A percentile compares a stretch with the other conserved stretches of the same genome.
These are phyloP conservation scores for Leccinum subrobustum DNA, from an alignment of 1,284 basidiomycete species.

Conservation along the genomic window DNA sequence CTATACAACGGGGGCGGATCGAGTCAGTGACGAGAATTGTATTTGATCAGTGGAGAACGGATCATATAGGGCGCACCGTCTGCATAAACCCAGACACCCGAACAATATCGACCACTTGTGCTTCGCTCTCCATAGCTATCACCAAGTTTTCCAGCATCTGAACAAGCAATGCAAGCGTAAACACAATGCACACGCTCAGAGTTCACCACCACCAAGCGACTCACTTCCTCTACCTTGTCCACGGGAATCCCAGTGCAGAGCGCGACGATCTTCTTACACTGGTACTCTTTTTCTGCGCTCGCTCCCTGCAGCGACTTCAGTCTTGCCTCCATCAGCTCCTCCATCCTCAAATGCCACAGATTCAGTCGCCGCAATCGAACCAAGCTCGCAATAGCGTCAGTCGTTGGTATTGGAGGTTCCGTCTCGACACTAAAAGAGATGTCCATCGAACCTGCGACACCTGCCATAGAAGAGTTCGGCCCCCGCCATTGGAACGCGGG, in stretches of 20 bases:
- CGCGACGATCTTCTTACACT: constrained; percentile 89
- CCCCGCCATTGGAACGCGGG: constrained; percentile 70
- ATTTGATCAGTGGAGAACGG: constrained; percentile 17
- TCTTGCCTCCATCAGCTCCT: constrained; percentile 68
- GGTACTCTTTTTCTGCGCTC: constrained; percentile 82
- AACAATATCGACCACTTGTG: constrained; percentile 80
- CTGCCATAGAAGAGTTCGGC: constrained; percentile 57
- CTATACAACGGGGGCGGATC: constrained; percentile 33
- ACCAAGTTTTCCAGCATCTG: constrained; percentile 89
- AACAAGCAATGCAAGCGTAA: constrained; percentile 25
- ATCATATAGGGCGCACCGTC: constrained; percentile 47
- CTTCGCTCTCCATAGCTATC: constrained; percentile 87
- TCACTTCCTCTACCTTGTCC: constrained; percentile 87
- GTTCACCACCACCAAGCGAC: constrained; percentile 34
- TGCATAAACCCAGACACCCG: constrained; percentile 90
- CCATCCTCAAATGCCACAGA: constrained; percentile 80
- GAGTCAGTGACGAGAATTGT: constrained; percentile 22
- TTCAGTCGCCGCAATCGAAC: constrained; percentile 74
- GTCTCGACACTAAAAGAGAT: constrained; percentile 61
- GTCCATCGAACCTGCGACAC: constrained; percentile 50
- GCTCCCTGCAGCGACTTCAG: constrained; percentile 74
- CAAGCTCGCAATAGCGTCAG: constrained; percentile 58
- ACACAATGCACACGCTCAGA: constrained; percentile 15
- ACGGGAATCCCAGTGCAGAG: constrained; percentile 86
- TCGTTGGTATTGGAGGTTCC: constrained; percentile 65